These are phyloP conservation scores for Sequoiadendron giganteum DNA, from an alignment of 75 land plant species.

Conservation along the genomic window DNA sequence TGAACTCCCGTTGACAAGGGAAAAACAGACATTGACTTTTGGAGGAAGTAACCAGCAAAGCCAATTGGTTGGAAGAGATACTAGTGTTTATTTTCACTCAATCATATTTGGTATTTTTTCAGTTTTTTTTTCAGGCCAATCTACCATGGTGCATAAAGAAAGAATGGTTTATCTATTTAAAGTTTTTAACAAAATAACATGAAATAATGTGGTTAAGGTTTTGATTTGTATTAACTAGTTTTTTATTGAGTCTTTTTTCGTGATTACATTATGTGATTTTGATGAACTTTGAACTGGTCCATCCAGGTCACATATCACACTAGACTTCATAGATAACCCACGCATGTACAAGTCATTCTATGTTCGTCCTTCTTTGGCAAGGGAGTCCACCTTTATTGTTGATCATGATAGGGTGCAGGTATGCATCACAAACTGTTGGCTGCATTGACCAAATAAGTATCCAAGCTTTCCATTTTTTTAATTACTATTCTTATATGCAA, in stretches of 20 bases:
- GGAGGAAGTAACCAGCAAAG: background rate
- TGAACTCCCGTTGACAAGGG: background rate
- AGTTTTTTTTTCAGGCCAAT: background rate
- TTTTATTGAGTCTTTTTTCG: background rate
- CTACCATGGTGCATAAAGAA: background rate
- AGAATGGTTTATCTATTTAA: background rate
- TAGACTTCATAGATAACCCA: conserved; percentile 7
- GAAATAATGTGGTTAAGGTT: background rate
- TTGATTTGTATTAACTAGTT: background rate
- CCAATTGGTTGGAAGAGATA: background rate
- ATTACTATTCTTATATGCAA: background rate
- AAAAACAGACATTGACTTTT: conserved; percentile 7
- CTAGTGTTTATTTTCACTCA: background rate
- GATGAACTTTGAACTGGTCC: background rate
- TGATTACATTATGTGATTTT: background rate
- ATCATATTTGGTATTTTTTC: background rate
- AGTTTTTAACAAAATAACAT: background rate
- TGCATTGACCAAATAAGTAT: background rate
- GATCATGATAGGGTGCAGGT: conserved; percentile 42
- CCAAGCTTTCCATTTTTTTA: background rate
- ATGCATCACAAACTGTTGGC: background rate
- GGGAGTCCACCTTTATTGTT: conserved; percentile 18
- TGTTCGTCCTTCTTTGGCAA: conserved; percentile 31
- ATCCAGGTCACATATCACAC: conserved; percentile 8
- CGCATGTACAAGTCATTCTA: conserved; percentile 30